Evolutionary conservation across 2,329 filamentous ascomycete species (phyloP).

Genomic region (Chaetomium sp.): DNA sequence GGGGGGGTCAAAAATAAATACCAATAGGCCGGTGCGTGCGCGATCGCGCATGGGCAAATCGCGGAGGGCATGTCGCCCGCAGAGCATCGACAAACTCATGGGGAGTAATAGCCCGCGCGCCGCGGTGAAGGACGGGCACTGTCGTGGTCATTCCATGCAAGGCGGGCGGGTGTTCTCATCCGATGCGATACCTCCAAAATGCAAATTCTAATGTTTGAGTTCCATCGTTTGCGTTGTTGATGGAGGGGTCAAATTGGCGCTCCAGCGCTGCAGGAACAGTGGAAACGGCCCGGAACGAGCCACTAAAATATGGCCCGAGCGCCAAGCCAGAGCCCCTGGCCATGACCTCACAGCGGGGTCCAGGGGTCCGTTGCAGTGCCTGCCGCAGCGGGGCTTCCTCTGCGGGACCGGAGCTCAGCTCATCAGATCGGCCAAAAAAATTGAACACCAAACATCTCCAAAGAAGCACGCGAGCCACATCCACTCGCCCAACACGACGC

Average conservation of each 20-base stretch:
- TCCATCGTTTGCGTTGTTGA: background rate
- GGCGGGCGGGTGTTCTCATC: background rate
- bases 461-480: background rate
- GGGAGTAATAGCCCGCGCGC: constrained; percentile 33
- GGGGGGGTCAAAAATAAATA: constrained; percentile 19
- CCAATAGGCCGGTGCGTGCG: constrained; percentile 36
- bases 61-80: constrained; percentile 42
- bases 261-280: no score
- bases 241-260: background rate
- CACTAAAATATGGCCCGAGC: background rate
- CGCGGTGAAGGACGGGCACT: constrained; percentile 34
- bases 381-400: background rate
- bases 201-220: no score
- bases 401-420: constrained; percentile 4
- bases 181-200: no score
- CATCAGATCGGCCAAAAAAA: background rate
- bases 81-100: constrained; percentile 44
- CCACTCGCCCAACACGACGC: background rate
- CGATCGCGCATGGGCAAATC: constrained; percentile 39
- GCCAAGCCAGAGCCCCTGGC: background rate
- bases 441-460: background rate
- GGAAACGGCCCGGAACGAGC: no score
- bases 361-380: no score
- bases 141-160: constrained; percentile 37
- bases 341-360: constrained; percentile 5